Percentiles rank a stretch among this genome's conserved stretches.
Evolutionary conservation across 768 basidiomycete species (phyloP).

Genomic region (Lentinula sp.): DNA sequence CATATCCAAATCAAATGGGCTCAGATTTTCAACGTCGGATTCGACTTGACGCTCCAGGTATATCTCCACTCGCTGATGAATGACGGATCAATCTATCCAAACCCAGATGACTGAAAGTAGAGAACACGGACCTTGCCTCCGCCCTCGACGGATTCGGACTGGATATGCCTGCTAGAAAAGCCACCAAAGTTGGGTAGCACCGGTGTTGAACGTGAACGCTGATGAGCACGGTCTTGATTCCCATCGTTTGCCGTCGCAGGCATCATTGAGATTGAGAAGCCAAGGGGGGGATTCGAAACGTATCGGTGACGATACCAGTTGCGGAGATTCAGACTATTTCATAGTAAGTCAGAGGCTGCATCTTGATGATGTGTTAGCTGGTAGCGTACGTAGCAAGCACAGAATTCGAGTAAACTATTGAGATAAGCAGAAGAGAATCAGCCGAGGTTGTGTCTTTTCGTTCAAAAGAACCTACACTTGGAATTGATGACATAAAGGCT

Average conservation of each 20-base stretch:
- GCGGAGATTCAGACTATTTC: conserved; percentile 9
- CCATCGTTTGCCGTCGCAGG: background rate
- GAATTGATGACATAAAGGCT: conserved; percentile 5
- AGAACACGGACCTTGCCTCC: background rate
- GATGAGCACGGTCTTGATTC: background rate
- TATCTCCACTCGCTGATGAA: background rate
- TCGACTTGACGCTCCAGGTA: background rate
- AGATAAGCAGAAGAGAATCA: no score
- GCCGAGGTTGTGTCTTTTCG: background rate
- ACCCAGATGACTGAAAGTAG: background rate
- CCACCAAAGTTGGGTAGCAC: background rate
- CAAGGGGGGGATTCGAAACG: conserved; percentile 1
- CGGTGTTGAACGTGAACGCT: background rate
- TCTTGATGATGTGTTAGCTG: background rate
- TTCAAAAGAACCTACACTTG: background rate
- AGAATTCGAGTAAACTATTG: conserved; percentile 10
- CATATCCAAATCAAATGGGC: background rate
- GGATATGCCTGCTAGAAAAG: background rate
- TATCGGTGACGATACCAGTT: conserved; percentile 13
- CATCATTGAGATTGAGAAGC: conserved; percentile 1
- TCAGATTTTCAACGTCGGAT: background rate
- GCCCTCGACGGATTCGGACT: background rate
- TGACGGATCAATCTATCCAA: background rate
- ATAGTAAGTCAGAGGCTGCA: background rate
- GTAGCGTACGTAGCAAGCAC: conserved; percentile 9